Conservation (phyloP, 345 rosid species). For the Lepidium didymum region DNA sequence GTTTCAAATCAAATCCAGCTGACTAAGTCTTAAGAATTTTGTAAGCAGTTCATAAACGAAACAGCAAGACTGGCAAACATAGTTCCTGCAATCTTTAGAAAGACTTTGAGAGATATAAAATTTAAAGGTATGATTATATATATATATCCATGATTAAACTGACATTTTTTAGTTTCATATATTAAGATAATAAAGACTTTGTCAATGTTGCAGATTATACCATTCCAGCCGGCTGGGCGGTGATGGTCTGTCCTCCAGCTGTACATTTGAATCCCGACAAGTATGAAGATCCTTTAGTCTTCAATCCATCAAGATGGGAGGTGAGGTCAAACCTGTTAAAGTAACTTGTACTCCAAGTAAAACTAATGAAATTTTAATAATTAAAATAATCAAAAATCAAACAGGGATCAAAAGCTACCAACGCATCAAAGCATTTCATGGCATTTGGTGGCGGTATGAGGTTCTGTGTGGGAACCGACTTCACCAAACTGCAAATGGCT, state of each 20-base stretch:
- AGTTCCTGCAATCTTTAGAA: slow-evolving; percentile 93
- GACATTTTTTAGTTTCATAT: neutral
- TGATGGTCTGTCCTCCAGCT: slow-evolving; percentile 98
- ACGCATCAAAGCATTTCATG: slow-evolving; percentile 83
- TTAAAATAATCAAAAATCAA: neutral
- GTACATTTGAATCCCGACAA: slow-evolving; percentile 74
- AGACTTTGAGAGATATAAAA: slow-evolving; percentile 57
- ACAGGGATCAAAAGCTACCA: slow-evolving; percentile 55
- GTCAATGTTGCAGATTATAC: slow-evolving; percentile 56
- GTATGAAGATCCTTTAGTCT: slow-evolving; percentile 72
- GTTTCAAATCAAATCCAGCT: neutral
- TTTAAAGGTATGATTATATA: slow-evolving; percentile 56
- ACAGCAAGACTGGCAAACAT: slow-evolving; percentile 90
- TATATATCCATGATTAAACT: neutral
- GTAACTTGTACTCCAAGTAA: slow-evolving; percentile 15
- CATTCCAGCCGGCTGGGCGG: slow-evolving; percentile 95
- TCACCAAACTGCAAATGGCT: slow-evolving; percentile 95
- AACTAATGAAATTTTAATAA: neutral
- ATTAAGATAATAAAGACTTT: slow-evolving; percentile 14
- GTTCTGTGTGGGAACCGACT: slow-evolving; percentile 92
- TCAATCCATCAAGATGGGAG: slow-evolving; percentile 97
- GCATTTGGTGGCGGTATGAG: slow-evolving; percentile 99
- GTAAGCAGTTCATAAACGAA: slow-evolving; percentile 78
- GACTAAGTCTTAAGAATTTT: slow-evolving; percentile 11
- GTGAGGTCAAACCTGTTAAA: slow-evolving; percentile 33